phyloP scores from a whole-genome alignment of 495 filamentous ascomycete species.

The Elaphomyces granulatus region DNA sequence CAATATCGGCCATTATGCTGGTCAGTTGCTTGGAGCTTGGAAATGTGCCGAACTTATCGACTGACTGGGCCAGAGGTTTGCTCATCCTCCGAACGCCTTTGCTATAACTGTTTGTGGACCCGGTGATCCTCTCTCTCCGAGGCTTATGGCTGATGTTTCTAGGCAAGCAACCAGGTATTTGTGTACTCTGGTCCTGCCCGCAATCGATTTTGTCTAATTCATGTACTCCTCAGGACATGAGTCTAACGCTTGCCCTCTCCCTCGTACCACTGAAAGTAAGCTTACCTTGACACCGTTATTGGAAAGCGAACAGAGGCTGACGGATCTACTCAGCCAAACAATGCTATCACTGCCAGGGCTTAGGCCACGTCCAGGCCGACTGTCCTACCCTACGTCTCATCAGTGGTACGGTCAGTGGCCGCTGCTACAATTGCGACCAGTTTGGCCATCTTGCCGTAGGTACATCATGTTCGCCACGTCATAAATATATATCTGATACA shows the following conservation, averaged over 20 bases:
- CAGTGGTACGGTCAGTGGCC: conserved; percentile 59
- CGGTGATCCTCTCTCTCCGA: not conserved
- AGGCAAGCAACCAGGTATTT: conserved; percentile 77
- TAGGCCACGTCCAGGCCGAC: conserved; percentile 97
- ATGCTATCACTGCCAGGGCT: conserved; percentile 98
- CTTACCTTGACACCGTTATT: conserved; percentile 4
- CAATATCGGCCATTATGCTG: conserved; percentile 95
- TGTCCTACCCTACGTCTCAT: conserved; percentile 93
- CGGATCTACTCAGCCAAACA: conserved; percentile 58
- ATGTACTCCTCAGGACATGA: conserved; percentile 61
- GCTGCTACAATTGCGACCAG: conserved; percentile 93
- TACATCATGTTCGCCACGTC: conserved; percentile 3
- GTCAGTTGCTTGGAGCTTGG: conserved; percentile 28
- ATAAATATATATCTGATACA: not conserved
- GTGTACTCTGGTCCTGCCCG: conserved; percentile 8
- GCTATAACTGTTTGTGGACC: conserved; percentile 83
- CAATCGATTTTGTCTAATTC: conserved; percentile 19
- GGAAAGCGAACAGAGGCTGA: conserved; percentile 10
- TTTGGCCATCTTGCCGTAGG: conserved; percentile 76
- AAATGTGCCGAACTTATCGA: not conserved
- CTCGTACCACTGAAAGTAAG: conserved; percentile 86
- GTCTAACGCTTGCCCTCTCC: conserved; percentile 90
- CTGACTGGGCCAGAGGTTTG: conserved; percentile 57
- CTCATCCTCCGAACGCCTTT: conserved; percentile 90
- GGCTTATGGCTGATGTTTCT: conserved; percentile 14